Percentiles rank a stretch among this genome's conserved stretches.
Conservation (phyloP, 2,329 filamentous ascomycete species). For the Plenodomus biglobosus region DNA sequence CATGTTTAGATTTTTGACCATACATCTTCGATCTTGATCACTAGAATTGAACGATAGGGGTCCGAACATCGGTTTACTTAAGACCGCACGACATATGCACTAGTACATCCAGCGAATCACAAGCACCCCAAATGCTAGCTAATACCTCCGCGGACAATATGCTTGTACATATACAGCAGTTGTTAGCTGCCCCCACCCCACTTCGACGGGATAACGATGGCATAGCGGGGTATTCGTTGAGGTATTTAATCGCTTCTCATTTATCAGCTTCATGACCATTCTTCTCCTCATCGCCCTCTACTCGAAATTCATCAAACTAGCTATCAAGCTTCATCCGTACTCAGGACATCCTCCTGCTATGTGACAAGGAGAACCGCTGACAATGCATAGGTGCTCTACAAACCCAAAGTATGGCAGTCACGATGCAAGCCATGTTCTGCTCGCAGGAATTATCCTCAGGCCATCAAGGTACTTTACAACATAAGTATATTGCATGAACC, state of each 20-base stretch:
- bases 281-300: not conserved
- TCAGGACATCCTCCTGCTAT: constrained; percentile 7
- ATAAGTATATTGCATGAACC: constrained; percentile 48
- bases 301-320: not conserved
- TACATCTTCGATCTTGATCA: no score
- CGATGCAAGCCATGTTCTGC: constrained; percentile 34
- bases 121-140: constrained; percentile 3
- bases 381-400: constrained; percentile 18
- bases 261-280: constrained; percentile 2
- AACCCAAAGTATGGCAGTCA: constrained; percentile 35
- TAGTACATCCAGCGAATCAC: not conserved
- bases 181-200: constrained; percentile 23
- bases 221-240: constrained; percentile 3
- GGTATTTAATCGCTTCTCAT: constrained; percentile 22
- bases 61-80: not conserved
- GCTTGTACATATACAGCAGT: constrained; percentile 9
- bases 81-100: not conserved
- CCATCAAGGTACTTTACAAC: constrained; percentile 43
- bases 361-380: constrained; percentile 21
- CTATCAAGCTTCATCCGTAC: constrained; percentile 18
- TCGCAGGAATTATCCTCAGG: constrained; percentile 40
- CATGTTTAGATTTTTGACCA: no score
- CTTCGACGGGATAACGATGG: constrained; percentile 25
- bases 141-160: constrained; percentile 8
- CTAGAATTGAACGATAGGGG: not conserved